Evolutionary conservation across 768 basidiomycete species (phyloP), one percentile per base, ranked within the genome.

Genomic region (Pleurotus djamor): DNA sequence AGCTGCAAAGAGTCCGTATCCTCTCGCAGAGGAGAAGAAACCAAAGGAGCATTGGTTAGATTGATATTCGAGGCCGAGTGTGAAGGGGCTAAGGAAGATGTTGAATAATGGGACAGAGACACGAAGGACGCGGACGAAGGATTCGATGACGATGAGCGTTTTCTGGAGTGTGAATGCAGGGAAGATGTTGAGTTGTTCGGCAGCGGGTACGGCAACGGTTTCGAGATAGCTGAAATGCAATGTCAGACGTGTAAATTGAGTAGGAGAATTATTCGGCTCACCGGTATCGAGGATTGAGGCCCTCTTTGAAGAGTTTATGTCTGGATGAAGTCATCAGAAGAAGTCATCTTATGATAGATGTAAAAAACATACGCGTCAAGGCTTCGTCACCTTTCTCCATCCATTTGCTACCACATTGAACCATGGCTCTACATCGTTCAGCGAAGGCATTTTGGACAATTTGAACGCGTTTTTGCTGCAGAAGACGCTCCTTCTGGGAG

Each of bases 401-500:
- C 89, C 89, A 94, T 0, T 75, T 72, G 77, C 79, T 81, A 1
- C 87, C 90, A 62, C 88, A 91, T 59, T 89, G 83, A 3, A 84
- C 77, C 65, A 94, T 77, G 0, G 89, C 90, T 14, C 73, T 76
- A 62, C 84, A 86, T 3, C 92, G 79, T 3, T 76, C 74, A 0
- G 82, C 77, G 16, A 94, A 75, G 0, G 90, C 90, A 45, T 85
- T 81, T 5, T 79, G 75, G 10, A 91, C 77, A 6, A 86, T 76
- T n/a, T 73, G 73, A n/a, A 75, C 69, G 0, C 91, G 78, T 50
- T 79, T 73, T 0, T 67, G 65, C 4, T 81, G 81, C 5, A 92
- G 78, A 59, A 87, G 87, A 16, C 73, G 79, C 67, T 94, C 91
- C 68, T 91, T 91, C 32, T 73, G 60, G 0, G 86, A 86, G 2